phyloP scores from a whole-genome alignment of 2,329 filamentous ascomycete species.

The Ophiostoma sp. region DNA sequence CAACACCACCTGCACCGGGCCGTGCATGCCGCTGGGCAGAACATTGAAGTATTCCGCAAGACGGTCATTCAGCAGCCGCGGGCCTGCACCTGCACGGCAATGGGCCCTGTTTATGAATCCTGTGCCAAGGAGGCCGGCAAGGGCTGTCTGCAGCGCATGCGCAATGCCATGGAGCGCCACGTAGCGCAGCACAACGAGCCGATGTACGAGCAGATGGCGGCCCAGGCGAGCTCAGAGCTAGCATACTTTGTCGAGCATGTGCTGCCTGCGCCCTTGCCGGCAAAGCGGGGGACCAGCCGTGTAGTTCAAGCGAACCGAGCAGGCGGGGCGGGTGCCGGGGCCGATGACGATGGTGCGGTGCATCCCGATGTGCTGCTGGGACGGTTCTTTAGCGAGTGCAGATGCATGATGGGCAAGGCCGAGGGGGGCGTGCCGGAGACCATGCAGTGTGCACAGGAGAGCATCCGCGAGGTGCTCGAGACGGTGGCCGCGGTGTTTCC shows the following conservation, averaged over 20 bases:
- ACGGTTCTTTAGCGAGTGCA: neutral
- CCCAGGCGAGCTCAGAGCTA: neutral
- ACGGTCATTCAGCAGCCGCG: neutral
- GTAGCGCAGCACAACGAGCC: neutral
- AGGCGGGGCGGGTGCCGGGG: neutral
- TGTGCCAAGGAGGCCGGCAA: neutral
- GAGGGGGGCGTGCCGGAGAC: neutral
- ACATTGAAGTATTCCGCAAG: neutral
- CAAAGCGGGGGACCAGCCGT: neutral
- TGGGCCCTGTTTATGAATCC: neutral
- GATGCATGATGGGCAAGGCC: neutral
- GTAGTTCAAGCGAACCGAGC: too few species aligned
- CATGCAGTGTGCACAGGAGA: neutral
- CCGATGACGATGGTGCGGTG: neutral
- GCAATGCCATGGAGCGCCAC: neutral
- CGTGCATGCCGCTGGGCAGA: neutral
- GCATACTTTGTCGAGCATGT: neutral
- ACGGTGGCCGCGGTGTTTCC: constrained; percentile 1
- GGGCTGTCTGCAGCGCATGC: neutral
- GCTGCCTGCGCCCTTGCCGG: neutral
- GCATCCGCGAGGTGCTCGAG: neutral
- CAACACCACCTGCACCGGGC: neutral
- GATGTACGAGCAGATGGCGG: neutral
- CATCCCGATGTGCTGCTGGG: neutral
- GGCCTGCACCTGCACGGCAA: neutral